Evolutionary conservation across 2,329 filamentous ascomycete species (phyloP), one percentile per base, ranked within the genome.

Genomic region (Calycina marina): DNA sequence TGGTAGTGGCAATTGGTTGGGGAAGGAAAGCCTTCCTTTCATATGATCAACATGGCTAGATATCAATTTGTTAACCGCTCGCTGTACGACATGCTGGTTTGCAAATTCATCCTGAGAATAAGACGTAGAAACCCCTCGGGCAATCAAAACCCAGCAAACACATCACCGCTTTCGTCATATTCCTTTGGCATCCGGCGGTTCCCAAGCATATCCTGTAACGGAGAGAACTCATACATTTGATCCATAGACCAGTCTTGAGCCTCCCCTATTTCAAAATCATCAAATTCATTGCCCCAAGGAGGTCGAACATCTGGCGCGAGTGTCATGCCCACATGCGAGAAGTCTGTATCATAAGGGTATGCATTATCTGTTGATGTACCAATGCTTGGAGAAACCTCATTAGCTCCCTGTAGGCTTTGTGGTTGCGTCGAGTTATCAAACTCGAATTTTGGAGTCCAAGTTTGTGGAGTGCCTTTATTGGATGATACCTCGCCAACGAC

Each of bases 101-200:
- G n/a, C n/a, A n/a, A n/a, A n/a, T n/a, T n/a, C n/a, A n/a, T n/a
- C n/a, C n/a, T n/a, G n/a, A n/a, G n/a, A n/a, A n/a, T n/a, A n/a
- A n/a, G n/a, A n/a, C n/a, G n/a, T n/a, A n/a, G n/a, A n/a, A n/a
- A n/a, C n/a, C n/a, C n/a, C n/a, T n/a, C n/a, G n/a, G n/a, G n/a
- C n/a, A n/a, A n/a, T 41, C 30, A 42, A 30, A 46, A 47, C 14
- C 40, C 45, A 31, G 41, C 41, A 37, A 44, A 43, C 14, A 39
- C 39, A 30, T 47, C 44, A n/a, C 40, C 40, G 12, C 35, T 40
- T 35, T 46, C 45, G 25, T 48, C 45, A 31, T 45, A 48, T 31
- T 46, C 42, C 15, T 45, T 36, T 6, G 46, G 34, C 18, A 48
- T 40, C 28, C 37, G 34, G 11, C 42, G 22, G 18, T 29, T 40